Conservation (phyloP, 768 basidiomycete genomes). For the Phaffia australis region DNA sequence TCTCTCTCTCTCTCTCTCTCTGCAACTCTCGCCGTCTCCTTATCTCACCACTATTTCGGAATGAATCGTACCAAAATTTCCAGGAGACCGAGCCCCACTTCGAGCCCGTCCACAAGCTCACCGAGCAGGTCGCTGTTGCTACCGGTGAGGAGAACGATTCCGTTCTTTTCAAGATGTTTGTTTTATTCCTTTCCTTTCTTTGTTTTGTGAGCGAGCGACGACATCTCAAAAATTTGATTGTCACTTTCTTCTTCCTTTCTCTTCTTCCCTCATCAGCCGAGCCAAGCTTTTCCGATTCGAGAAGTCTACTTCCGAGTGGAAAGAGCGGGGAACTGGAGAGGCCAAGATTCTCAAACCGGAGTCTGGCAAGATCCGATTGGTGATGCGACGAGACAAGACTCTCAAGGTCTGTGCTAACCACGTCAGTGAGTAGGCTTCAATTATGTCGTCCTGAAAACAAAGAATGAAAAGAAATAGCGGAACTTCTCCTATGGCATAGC, state of each 20-base stretch:
- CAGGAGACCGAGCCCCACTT: conserved; percentile 79
- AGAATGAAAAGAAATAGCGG: too few relatives aligned
- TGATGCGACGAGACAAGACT: conserved; percentile 99
- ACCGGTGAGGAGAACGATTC: conserved; percentile 91
- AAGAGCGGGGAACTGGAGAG: conserved; percentile 94
- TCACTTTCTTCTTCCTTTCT: not conserved
- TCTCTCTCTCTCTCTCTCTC: not conserved
- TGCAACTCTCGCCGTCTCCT: not conserved
- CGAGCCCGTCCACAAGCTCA: conserved; percentile 93
- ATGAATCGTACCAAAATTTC: not conserved
- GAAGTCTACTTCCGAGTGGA: conserved; percentile 71
- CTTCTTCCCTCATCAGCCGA: conserved; percentile 50
- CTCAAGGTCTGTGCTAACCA: conserved; percentile 99
- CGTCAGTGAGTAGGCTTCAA: conserved; percentile 48
- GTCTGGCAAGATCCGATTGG: conserved; percentile 72
- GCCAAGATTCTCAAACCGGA: conserved; percentile 84
- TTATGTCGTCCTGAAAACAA: too few relatives aligned
- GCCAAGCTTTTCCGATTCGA: conserved; percentile 97
- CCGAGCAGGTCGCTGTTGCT: conserved; percentile 88
- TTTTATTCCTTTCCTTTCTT: conserved; percentile 1
- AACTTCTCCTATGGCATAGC: too few relatives aligned
- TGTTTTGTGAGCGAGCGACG: not conserved
- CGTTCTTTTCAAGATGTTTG: conserved; percentile 78
- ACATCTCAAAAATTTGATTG: not conserved
- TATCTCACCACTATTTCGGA: not conserved